Evolutionary conservation across 164 flowering plant species (phyloP).

Genomic region (Dillenia suffruticosa): DNA sequence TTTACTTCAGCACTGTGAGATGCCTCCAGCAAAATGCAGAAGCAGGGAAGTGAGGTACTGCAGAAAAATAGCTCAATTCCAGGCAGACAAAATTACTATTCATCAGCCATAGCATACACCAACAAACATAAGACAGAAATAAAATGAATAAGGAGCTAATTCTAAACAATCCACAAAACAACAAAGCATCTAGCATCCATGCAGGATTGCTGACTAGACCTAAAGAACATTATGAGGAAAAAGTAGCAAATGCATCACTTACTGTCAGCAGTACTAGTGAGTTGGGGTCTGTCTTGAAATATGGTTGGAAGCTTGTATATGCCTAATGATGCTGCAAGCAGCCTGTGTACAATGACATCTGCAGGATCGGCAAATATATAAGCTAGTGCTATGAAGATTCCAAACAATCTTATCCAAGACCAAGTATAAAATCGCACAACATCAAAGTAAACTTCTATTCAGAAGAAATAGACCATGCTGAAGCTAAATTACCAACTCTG

Average conservation of each 20-base stretch:
- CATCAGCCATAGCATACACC: neutral
- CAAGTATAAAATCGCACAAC: neutral
- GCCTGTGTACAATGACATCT: constrained; percentile 96
- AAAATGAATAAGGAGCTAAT: too few species aligned
- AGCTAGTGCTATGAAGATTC: too few species aligned
- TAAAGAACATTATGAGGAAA: too few species aligned
- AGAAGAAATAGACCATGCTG: too few species aligned
- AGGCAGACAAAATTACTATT: too few species aligned
- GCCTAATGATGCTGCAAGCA: constrained; percentile 95
- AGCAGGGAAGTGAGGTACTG: too few species aligned
- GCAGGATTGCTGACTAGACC: too few species aligned
- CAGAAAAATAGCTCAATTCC: too few species aligned
- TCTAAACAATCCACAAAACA: too few species aligned
- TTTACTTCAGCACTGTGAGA: too few species aligned
- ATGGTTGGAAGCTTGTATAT: constrained; percentile 73
- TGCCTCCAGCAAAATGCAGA: too few species aligned
- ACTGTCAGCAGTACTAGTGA: constrained; percentile 90
- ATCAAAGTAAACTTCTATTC: neutral
- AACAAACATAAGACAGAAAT: neutral
- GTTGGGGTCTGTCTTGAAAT: constrained; percentile 82
- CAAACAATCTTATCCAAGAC: neutral
- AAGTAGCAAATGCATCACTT: constrained; percentile 20
- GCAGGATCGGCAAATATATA: constrained; percentile 18
- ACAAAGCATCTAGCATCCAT: too few species aligned
- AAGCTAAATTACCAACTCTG: neutral